phyloP scores from a whole-genome alignment of 1,139 yeast species.

The Lodderomyces pseudojiufengensis region DNA sequence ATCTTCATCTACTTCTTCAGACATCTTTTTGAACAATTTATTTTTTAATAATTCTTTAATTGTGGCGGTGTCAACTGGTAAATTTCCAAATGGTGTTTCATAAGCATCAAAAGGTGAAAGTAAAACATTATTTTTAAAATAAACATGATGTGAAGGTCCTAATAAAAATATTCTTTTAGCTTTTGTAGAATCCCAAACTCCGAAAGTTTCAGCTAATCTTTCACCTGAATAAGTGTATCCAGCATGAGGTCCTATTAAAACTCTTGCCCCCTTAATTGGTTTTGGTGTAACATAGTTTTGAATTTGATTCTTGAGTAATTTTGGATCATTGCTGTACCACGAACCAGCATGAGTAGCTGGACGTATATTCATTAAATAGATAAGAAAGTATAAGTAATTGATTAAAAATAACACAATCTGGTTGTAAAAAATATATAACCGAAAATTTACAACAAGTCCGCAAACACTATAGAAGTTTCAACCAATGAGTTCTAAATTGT shows the following conservation, averaged over 20 bases:
- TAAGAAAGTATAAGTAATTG: too few relatives aligned
- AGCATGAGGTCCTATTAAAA: slow-evolving; percentile 74
- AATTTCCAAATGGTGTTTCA: slow-evolving; percentile 78
- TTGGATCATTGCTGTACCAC: slow-evolving; percentile 65
- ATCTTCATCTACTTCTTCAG: slow-evolving; percentile 60
- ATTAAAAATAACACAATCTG: too few relatives aligned
- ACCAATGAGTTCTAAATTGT: slow-evolving; percentile 41
- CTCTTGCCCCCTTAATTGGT: slow-evolving; percentile 54
- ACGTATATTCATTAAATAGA: slow-evolving; percentile 24
- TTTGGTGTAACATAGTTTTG: slow-evolving; percentile 17
- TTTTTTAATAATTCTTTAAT: slow-evolving; percentile 28
- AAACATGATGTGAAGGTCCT: slow-evolving; percentile 96
- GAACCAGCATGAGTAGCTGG: slow-evolving; percentile 85
- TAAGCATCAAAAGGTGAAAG: slow-evolving; percentile 53
- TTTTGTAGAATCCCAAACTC: slow-evolving; percentile 58
- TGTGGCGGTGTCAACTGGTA: slow-evolving; percentile 58
- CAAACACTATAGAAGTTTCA: too few relatives aligned
- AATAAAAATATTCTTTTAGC: slow-evolving; percentile 68
- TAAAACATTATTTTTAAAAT: slow-evolving; percentile 58
- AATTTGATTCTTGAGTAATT: slow-evolving; percentile 46
- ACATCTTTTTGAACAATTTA: slow-evolving; percentile 51
- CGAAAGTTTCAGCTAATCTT: slow-evolving; percentile 74
- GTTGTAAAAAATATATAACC: slow-evolving; percentile 1
- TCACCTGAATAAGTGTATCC: slow-evolving; percentile 83
- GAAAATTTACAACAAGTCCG: slow-evolving; percentile 1